These are phyloP conservation scores for Escovopsis sp. DNA, from an alignment of 2,329 filamentous ascomycete genomes.

Conservation along the genomic window DNA sequence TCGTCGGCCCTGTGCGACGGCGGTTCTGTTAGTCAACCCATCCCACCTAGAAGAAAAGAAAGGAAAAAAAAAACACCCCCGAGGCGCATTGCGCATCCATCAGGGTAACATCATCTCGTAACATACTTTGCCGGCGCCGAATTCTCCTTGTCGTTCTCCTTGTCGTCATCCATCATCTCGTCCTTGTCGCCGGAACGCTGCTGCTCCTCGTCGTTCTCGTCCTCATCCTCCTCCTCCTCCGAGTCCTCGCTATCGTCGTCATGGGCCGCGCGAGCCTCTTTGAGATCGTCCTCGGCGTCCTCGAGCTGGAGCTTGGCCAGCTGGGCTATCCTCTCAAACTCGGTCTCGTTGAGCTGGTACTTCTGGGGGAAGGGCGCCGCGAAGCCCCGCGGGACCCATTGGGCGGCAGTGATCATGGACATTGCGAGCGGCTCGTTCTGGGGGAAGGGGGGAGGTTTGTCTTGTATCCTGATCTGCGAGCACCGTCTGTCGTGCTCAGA, in stretches of 20 bases:
- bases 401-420: conserved; percentile 65
- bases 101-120: neutral
- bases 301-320: conserved; percentile 70
- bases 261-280: conserved; percentile 46
- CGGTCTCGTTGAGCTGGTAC: conserved; percentile 60
- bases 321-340: conserved; percentile 61
- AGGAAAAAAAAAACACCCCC: neutral
- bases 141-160: conserved; percentile 7
- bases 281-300: conserved; percentile 77
- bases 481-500: conserved; percentile 2
- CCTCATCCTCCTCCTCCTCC: neutral
- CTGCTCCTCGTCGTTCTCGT: too few species aligned
- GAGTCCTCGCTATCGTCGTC: conserved; percentile 12
- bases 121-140: conserved; percentile 25
- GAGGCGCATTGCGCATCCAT: neutral
- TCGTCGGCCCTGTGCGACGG: conserved; percentile 21
- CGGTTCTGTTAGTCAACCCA: conserved; percentile 6
- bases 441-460: conserved; percentile 1
- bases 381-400: conserved; percentile 65
- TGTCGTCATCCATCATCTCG: conserved; percentile 12
- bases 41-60: neutral
- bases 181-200: conserved; percentile 6
- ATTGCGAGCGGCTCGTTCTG: conserved; percentile 18
- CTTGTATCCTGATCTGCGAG: conserved; percentile 14
- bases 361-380: conserved; percentile 62